A percentile compares a stretch with the other conserved stretches of the same genome.
These are phyloP conservation scores for Xylaria multiplex DNA, from an alignment of 2,329 filamentous ascomycete species.

Conservation along the genomic window DNA sequence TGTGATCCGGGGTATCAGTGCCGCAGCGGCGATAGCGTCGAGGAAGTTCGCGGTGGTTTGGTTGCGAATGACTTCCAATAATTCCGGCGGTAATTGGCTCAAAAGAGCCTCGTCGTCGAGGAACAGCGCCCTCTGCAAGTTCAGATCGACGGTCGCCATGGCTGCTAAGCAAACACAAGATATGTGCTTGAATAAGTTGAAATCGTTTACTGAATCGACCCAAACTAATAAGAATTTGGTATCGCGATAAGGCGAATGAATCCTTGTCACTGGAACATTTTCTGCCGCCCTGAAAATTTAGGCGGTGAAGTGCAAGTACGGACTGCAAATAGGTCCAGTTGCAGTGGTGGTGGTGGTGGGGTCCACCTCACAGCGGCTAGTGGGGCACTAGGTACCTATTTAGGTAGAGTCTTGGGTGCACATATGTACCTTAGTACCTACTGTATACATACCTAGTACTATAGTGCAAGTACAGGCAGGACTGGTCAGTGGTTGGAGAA, in stretches of 20 bases:
- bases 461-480: no score
- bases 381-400: no score
- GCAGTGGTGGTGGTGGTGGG: background rate
- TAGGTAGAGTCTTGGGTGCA: no score
- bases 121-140: conserved; percentile 64
- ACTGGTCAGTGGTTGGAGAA: conserved; percentile 7
- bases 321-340: background rate
- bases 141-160: conserved; percentile 68
- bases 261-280: conserved; percentile 40
- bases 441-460: no score
- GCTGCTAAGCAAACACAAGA: conserved; percentile 39
- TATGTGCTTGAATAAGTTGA: conserved; percentile 36
- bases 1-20: conserved; percentile 76
- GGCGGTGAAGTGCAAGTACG: conserved; percentile 43
- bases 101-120: conserved; percentile 64
- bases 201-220: conserved; percentile 25
- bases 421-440: no score
- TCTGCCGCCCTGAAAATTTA: conserved; percentile 44
- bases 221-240: conserved; percentile 34
- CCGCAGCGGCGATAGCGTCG: conserved; percentile 73
- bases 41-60: conserved; percentile 74
- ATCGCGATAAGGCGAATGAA: conserved; percentile 33
- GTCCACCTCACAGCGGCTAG: conserved; percentile 14
- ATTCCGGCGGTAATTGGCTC: conserved; percentile 73
- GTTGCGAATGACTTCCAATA: conserved; percentile 73